Percentiles rank a stretch among this genome's conserved stretches.
Evolutionary conservation across 345 rosid species (phyloP).

Genomic region (Ceriops zippeliana): DNA sequence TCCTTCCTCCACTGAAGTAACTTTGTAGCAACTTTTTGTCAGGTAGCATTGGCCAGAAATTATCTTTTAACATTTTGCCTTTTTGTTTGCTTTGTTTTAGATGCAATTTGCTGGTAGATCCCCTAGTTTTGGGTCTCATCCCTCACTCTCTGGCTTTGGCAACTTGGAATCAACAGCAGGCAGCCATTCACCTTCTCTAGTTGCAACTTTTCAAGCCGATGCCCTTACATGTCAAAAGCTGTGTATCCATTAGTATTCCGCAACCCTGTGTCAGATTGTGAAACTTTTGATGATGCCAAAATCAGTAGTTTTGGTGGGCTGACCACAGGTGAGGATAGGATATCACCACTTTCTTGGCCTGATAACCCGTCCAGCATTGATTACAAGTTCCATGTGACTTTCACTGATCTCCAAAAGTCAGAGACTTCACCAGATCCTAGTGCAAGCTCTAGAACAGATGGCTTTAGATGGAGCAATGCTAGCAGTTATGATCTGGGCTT

Average conservation of each 20-base stretch:
- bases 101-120: conserved; percentile 34
- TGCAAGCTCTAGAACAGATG: conserved; percentile 66
- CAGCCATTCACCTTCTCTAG: conserved; percentile 35
- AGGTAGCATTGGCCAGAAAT: background rate
- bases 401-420: conserved; percentile 42
- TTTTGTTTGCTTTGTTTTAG: conserved; percentile 32
- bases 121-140: conserved; percentile 56
- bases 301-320: conserved; percentile 40
- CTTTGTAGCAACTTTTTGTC: conserved; percentile 11
- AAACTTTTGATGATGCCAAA: conserved; percentile 37
- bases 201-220: conserved; percentile 37
- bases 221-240: conserved; percentile 58
- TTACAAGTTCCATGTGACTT: conserved; percentile 42
- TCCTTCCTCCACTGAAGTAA: conserved; percentile 56
- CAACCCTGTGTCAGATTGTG: conserved; percentile 77
- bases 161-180: conserved; percentile 49
- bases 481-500: conserved; percentile 61
- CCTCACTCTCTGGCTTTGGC: conserved; percentile 45
- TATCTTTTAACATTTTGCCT: no score
- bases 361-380: conserved; percentile 37
- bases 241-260: conserved; percentile 64
- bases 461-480: conserved; percentile 68
- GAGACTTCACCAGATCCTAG: conserved; percentile 55
- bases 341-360: conserved; percentile 49
- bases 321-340: conserved; percentile 43